Evolutionary conservation across 2,329 filamentous ascomycete genomes (phyloP), one percentile per base, ranked within the genome.

Genomic region (Exophiala sp.): DNA sequence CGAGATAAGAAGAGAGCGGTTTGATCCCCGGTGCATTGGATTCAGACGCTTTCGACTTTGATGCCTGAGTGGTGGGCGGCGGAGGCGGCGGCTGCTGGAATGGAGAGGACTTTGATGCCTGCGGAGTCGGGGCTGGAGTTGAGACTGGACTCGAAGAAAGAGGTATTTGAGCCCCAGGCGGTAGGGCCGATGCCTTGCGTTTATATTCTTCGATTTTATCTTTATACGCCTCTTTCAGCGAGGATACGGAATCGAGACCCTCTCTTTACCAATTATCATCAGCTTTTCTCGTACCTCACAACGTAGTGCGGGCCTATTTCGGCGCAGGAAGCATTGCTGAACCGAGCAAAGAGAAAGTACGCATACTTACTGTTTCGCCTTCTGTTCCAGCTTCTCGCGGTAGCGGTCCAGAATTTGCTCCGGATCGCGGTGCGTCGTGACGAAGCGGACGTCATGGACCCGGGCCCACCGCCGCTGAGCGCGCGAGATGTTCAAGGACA

Each of bases 361-460:
- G 6, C 13, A n/a, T 34, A 37, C 73, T 63, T 65, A 81, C 70
- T 84, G 71, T 65, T 81, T 81, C 9, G 88, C 91, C 70, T 95
- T 96, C 58, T 78, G 73, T 58, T 86, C 79, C 56, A 98, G 83
- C 73, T 95, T 95, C 50, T 84, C 79, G 60, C 80, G 81, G 73
- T 98, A 98, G 69, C 87, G 94, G 58, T 95, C 88, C 57, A 87
- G 66, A 32, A 96, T 74, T 60, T 78, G 76, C 50, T 80, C 77
- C 40, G 83, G 76, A 50, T 80, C 73, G 50, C 80, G 80, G 55
- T 89, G 86, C 13, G 88, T 93, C 54, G 85, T 85, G 39, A 95
- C 79, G 74, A 91, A 95, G 58, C 90, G 88, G 41, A 95, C 83
- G 68, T 96, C 88, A 68, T 94, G 88, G 23, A 96, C 89, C 63